Percentiles rank a stretch among this genome's conserved stretches.
Conservation (phyloP, 345 rosid genomes). For the Eucalyptus erythrocorys region DNA sequence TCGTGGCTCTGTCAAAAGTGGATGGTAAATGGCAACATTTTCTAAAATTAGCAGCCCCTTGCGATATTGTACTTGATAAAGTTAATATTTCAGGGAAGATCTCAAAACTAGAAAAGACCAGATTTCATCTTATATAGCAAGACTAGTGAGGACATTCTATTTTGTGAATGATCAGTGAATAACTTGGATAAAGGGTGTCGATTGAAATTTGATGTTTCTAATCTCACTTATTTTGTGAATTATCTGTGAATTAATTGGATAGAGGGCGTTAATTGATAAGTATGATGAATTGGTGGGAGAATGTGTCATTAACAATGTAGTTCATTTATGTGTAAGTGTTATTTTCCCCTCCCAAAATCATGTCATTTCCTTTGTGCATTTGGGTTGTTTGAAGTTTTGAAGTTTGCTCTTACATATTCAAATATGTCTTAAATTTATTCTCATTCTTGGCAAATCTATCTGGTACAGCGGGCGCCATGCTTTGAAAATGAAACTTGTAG, state of each 20-base stretch:
- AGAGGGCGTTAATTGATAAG: not conserved
- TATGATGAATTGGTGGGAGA: not conserved
- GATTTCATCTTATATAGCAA: not conserved
- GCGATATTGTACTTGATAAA: not conserved
- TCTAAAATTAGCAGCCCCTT: not conserved
- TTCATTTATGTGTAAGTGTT: not conserved
- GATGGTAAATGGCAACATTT: not conserved
- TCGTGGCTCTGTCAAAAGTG: not conserved
- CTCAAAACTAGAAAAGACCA: not conserved
- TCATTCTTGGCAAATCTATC: not conserved
- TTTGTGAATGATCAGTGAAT: not conserved
- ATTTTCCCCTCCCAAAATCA: not conserved
- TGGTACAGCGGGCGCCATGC: conserved; percentile 90
- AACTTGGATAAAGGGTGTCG: not conserved
- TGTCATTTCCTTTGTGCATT: not conserved
- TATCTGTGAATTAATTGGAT: not conserved
- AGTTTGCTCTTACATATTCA: not conserved
- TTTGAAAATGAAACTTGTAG: conserved; percentile 54
- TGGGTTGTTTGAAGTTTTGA: not conserved
- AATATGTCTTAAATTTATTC: not conserved
- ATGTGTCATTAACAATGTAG: not conserved
- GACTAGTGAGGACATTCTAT: not conserved
- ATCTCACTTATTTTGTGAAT: not conserved
- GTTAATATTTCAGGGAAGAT: not conserved
- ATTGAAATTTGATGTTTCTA: not conserved